Evolutionary conservation across 768 basidiomycete species (phyloP).

Genomic region (Ramaria rubella): DNA sequence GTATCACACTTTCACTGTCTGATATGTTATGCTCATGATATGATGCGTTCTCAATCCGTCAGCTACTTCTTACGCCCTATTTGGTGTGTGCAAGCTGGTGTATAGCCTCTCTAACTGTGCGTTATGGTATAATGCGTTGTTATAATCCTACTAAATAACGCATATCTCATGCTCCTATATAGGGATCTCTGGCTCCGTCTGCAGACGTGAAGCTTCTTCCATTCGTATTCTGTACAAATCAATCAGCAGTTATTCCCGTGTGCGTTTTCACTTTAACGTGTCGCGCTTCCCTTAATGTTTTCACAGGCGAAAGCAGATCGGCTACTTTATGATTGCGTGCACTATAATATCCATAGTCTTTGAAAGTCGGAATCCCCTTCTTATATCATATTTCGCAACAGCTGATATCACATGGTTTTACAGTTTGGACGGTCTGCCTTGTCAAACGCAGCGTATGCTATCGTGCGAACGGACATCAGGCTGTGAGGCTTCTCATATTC

Average conservation of each 20-base stretch:
- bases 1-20: background rate
- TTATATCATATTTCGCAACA: background rate
- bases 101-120: background rate
- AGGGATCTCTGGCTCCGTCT: background rate
- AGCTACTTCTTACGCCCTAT: background rate
- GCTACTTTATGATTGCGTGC: background rate
- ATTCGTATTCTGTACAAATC: background rate
- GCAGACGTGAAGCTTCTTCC: background rate
- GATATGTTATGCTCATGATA: too few species aligned
- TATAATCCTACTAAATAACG: background rate
- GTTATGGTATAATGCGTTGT: too few species aligned
- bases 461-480: background rate
- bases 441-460: background rate
- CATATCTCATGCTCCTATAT: background rate
- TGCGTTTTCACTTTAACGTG: background rate
- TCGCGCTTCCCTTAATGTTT: background rate
- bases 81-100: background rate
- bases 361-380: background rate
- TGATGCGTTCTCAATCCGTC: background rate
- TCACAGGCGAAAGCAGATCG: background rate
- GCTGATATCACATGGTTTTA: background rate
- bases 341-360: background rate
- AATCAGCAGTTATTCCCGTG: background rate
- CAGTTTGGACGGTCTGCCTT: background rate
- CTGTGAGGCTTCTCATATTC: background rate